phyloP scores from a whole-genome alignment of 331 rosid species.

The Acacia pycnantha region DNA sequence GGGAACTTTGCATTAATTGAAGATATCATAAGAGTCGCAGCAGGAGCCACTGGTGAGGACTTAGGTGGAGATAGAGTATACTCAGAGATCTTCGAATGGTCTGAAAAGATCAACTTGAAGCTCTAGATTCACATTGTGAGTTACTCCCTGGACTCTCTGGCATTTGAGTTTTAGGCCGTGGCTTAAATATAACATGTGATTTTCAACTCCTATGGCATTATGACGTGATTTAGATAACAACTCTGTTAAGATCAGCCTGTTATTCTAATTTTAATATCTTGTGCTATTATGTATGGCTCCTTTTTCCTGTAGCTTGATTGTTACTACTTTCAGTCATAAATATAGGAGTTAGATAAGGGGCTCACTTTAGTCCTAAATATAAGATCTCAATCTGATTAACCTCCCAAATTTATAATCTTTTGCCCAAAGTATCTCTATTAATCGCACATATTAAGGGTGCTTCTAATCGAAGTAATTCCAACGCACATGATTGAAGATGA shows the following conservation, averaged over 20 bases:
- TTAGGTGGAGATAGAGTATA: slow-evolving; percentile 63
- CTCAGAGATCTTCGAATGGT: slow-evolving; percentile 69
- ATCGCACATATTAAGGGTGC: too few relatives aligned
- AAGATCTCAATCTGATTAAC: too few relatives aligned
- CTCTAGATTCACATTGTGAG: slow-evolving; percentile 49
- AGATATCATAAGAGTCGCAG: slow-evolving; percentile 68
- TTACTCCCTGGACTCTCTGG: slow-evolving; percentile 14
- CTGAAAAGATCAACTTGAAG: slow-evolving; percentile 55
- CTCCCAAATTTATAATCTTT: too few relatives aligned
- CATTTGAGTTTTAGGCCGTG: background rate
- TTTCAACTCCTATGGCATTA: background rate
- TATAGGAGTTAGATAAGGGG: too few relatives aligned
- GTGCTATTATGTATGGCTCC: background rate
- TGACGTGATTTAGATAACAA: background rate
- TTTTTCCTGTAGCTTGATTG: slow-evolving; percentile 1
- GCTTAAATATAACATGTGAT: background rate
- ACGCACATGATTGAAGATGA: too few relatives aligned
- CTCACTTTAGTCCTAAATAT: too few relatives aligned
- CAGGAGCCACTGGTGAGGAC: slow-evolving; percentile 65
- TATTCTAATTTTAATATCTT: slow-evolving; percentile 10
- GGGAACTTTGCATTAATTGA: slow-evolving; percentile 76
- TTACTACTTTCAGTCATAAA: background rate
- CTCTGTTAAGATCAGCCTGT: background rate
- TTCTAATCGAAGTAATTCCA: too few relatives aligned
- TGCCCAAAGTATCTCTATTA: too few relatives aligned